A percentile compares a stretch with the other conserved stretches of the same genome.
Conservation (phyloP, 1,139 yeast genomes). For the Kodamaea sp. region DNA sequence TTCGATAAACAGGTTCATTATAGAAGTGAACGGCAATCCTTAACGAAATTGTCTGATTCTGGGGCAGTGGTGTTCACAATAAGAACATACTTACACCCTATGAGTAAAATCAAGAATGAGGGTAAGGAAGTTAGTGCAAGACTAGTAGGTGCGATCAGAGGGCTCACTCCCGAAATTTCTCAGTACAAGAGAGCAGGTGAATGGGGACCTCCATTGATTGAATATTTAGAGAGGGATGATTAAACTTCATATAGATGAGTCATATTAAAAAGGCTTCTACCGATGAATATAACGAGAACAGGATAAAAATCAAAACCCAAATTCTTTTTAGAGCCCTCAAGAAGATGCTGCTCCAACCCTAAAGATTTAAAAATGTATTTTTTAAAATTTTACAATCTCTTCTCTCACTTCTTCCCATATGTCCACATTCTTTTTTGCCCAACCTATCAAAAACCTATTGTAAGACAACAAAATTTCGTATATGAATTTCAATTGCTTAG, state of each 20-base stretch:
- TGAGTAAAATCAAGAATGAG: conserved; percentile 53
- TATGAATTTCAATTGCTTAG: conserved; percentile 47
- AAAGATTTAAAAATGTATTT: no score
- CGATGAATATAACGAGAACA: no score
- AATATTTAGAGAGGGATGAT: conserved; percentile 21
- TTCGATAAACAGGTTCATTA: conserved; percentile 55
- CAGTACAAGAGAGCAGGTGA: conserved; percentile 39
- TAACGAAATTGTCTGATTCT: conserved; percentile 58
- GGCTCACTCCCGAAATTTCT: conserved; percentile 41
- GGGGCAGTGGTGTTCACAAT: conserved; percentile 59
- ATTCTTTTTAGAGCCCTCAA: no score
- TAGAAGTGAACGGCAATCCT: conserved; percentile 62
- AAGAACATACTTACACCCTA: conserved; percentile 67
- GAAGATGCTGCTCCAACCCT: no score
- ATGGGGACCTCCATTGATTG: conserved; percentile 41
- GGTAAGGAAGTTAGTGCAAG: conserved; percentile 45
- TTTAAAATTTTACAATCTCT: conserved; percentile 30
- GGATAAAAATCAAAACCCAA: no score
- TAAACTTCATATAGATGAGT: not conserved
- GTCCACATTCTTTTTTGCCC: conserved; percentile 73
- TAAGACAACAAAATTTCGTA: conserved; percentile 50
- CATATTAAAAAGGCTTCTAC: no score
- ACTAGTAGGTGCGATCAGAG: conserved; percentile 41
- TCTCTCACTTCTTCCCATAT: conserved; percentile 70
- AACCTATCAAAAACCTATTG: conserved; percentile 58